phyloP scores from a whole-genome alignment of 1,284 basidiomycete species.

The Caloboletus firmus region DNA sequence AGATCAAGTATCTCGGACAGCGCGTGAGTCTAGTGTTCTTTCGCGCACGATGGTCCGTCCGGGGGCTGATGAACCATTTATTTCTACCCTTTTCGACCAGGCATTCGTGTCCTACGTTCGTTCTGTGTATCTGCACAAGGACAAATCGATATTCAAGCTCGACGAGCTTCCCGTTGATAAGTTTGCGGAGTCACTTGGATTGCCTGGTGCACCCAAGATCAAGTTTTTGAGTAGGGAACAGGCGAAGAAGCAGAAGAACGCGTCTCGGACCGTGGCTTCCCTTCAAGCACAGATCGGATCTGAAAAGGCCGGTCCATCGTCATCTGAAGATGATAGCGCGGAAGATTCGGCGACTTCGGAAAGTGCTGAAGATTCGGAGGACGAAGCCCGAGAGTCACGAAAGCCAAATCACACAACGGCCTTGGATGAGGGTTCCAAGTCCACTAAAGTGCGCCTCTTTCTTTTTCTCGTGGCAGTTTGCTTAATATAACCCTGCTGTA shows the following conservation, averaged over 20 bases:
- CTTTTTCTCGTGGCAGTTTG: neutral
- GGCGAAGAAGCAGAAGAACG: slow-evolving; percentile 76
- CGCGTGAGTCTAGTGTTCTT: slow-evolving; percentile 53
- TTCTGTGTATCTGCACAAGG: slow-evolving; percentile 90
- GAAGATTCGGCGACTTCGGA: slow-evolving; percentile 30
- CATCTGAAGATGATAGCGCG: slow-evolving; percentile 34
- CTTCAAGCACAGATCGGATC: slow-evolving; percentile 40
- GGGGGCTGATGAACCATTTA: slow-evolving; percentile 7
- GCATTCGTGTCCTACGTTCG: slow-evolving; percentile 97
- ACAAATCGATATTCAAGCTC: slow-evolving; percentile 92
- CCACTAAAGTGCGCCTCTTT: slow-evolving; percentile 34
- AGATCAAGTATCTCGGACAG: slow-evolving; percentile 97
- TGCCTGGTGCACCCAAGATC: slow-evolving; percentile 95
- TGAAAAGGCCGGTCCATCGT: slow-evolving; percentile 24
- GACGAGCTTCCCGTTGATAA: slow-evolving; percentile 79
- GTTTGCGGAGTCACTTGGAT: slow-evolving; percentile 87
- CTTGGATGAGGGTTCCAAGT: slow-evolving; percentile 14
- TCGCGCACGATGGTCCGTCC: neutral
- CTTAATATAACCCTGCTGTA: slow-evolving; percentile 14
- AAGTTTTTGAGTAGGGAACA: slow-evolving; percentile 81
- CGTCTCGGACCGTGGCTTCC: slow-evolving; percentile 45
- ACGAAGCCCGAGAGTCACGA: slow-evolving; percentile 4
- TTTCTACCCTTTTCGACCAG: slow-evolving; percentile 40
- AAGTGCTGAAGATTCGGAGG: slow-evolving; percentile 25
- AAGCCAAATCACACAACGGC: neutral